Percentiles rank a stretch among this genome's conserved stretches.
Evolutionary conservation across 768 basidiomycete genomes (phyloP).

Genomic region (Leccinum sublutescens): DNA sequence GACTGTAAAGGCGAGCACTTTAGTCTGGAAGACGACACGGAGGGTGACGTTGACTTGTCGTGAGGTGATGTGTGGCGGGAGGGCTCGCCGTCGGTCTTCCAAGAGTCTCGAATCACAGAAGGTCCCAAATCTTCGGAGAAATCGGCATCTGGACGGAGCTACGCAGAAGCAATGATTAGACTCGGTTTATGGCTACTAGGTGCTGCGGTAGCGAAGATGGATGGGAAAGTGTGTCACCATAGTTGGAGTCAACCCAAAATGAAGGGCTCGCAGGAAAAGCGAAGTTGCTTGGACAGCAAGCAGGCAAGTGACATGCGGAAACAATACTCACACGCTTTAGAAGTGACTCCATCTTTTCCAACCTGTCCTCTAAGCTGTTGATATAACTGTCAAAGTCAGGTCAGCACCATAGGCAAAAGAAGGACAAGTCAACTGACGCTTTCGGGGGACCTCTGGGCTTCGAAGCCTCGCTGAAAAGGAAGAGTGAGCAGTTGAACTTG

Average conservation of each 20-base stretch:
- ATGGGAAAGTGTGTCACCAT: neutral
- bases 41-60: conserved; percentile 25
- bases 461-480: conserved; percentile 50
- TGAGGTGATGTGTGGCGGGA: conserved; percentile 10
- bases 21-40: conserved; percentile 13
- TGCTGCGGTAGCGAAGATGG: neutral
- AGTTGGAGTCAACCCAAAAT: neutral
- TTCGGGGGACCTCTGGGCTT: conserved; percentile 68
- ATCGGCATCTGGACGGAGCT: conserved; percentile 64
- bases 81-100: conserved; percentile 42
- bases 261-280: neutral
- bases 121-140: conserved; percentile 64
- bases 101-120: conserved; percentile 60
- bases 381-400: conserved; percentile 44
- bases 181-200: neutral
- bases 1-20: conserved; percentile 13
- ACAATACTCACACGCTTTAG: conserved; percentile 45
- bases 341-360: conserved; percentile 55
- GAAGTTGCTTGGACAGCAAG: neutral
- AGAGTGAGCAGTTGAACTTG: neutral
- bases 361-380: conserved; percentile 54
- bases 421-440: conserved; percentile 43
- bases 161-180: conserved; percentile 16
- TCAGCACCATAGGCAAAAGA: neutral
- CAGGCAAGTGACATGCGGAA: neutral